Evolutionary conservation across 192 early-diverging fungal genomes (phyloP).

Genomic region (Entomortierella beljakovae): DNA sequence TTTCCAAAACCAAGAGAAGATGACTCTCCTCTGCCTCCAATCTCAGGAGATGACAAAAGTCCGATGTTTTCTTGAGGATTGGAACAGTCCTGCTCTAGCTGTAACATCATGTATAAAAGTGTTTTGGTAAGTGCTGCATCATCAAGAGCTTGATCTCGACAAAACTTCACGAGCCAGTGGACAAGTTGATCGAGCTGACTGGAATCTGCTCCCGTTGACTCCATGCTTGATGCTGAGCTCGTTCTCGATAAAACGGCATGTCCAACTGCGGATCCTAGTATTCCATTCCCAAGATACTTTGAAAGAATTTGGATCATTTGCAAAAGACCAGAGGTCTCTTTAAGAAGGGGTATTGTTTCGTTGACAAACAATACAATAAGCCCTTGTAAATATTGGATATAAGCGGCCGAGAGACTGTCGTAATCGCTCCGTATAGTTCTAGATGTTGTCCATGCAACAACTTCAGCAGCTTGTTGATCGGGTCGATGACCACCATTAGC

Average conservation of each 20-base stretch:
- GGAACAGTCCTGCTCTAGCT: constrained; percentile 39
- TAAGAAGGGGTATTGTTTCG: constrained; percentile 54
- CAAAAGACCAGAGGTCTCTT: constrained; percentile 58
- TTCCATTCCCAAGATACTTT: constrained; percentile 18
- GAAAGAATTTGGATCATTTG: constrained; percentile 56
- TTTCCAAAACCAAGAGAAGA: constrained; percentile 30
- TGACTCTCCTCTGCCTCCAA: background rate
- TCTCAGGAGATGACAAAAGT: background rate
- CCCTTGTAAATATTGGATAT: constrained; percentile 38
- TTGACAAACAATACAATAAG: constrained; percentile 51
- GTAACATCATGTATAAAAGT: constrained; percentile 53
- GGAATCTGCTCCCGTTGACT: background rate
- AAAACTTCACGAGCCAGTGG: constrained; percentile 55
- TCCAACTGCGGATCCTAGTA: background rate
- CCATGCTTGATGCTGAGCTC: constrained; percentile 3
- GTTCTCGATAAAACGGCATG: background rate
- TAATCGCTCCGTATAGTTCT: constrained; percentile 24
- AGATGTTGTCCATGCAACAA: constrained; percentile 52
- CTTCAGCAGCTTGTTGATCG: constrained; percentile 26
- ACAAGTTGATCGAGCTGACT: constrained; percentile 44
- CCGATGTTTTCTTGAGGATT: constrained; percentile 20
- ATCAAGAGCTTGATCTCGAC: constrained; percentile 58
- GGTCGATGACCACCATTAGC: constrained; percentile 36
- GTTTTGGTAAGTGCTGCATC: constrained; percentile 54
- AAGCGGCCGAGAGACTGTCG: constrained; percentile 40